These are phyloP conservation scores for Acanthamoeba triangularis DNA, from an alignment of 208 protist species.

Conservation along the genomic window DNA sequence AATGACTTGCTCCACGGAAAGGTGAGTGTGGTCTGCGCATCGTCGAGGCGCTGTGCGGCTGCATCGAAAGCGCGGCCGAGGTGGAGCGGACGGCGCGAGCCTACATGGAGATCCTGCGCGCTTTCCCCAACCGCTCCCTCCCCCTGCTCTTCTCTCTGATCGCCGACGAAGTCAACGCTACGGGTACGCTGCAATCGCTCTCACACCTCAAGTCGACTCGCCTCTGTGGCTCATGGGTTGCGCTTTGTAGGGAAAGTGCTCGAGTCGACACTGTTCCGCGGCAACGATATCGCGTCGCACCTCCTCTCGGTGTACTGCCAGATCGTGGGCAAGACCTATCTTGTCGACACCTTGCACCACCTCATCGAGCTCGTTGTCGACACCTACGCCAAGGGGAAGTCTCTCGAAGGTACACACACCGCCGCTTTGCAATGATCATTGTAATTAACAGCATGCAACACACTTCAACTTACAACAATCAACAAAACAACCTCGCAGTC, in stretches of 20 bases:
- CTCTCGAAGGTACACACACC: slow-evolving; percentile 1
- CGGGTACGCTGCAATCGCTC: background rate
- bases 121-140: background rate
- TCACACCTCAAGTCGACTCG: too few relatives aligned
- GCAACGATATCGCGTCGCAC: slow-evolving; percentile 39
- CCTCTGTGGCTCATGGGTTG: background rate
- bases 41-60: slow-evolving; percentile 3
- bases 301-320: slow-evolving; percentile 49
- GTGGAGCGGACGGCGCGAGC: slow-evolving; percentile 7
- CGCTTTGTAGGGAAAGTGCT: background rate
- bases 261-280: slow-evolving; percentile 40
- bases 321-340: slow-evolving; percentile 37
- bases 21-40: background rate
- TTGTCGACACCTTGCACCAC: slow-evolving; percentile 1
- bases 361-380: slow-evolving; percentile 25
- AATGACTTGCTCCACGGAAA: background rate
- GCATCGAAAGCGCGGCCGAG: slow-evolving; percentile 10
- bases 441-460: too few relatives aligned
- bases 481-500: background rate
- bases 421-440: background rate
- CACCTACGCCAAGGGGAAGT: slow-evolving; percentile 21
- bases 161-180: slow-evolving; percentile 27
- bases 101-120: slow-evolving; percentile 3
- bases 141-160: slow-evolving; percentile 31
- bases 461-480: too few relatives aligned